A percentile compares a stretch with the other conserved stretches of the same genome.
Evolutionary conservation across 1,284 basidiomycete genomes (phyloP).

Genomic region (Mycosarcoma mackinlayi): DNA sequence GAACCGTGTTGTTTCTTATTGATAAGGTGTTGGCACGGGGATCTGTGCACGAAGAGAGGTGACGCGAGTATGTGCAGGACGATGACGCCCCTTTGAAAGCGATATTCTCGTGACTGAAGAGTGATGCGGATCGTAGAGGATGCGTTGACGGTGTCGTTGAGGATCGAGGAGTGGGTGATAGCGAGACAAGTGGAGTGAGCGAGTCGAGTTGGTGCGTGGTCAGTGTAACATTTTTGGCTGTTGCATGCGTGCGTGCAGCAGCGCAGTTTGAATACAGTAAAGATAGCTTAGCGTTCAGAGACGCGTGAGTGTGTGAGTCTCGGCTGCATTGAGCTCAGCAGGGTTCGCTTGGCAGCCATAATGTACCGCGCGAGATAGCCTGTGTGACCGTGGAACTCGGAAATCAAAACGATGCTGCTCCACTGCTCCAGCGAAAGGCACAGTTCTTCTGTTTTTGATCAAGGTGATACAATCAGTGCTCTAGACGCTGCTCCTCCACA

Average conservation of each 20-base stretch:
- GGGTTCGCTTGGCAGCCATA: constrained; percentile 8
- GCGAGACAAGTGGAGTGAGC: constrained; percentile 4
- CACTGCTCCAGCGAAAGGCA: not conserved
- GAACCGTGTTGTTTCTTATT: too few species aligned
- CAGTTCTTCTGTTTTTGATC: constrained; percentile 13
- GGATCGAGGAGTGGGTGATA: not conserved
- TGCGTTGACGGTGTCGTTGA: not conserved
- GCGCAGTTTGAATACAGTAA: constrained; percentile 3
- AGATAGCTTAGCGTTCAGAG: too few species aligned
- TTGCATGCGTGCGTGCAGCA: constrained; percentile 33
- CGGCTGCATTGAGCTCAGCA: too few species aligned
- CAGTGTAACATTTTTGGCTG: constrained; percentile 4
- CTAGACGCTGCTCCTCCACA: too few species aligned
- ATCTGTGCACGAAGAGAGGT: too few species aligned
- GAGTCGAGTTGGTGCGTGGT: too few species aligned
- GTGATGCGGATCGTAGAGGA: too few species aligned
- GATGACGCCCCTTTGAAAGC: too few species aligned
- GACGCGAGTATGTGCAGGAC: too few species aligned
- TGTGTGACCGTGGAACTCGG: constrained; percentile 28
- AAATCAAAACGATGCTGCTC: constrained; percentile 14
- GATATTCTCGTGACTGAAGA: too few species aligned
- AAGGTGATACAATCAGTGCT: not conserved
- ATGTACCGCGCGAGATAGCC: constrained; percentile 20
- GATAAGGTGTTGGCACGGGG: too few species aligned
- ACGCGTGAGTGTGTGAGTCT: too few species aligned